Percentiles rank a stretch among this genome's conserved stretches.
These are phyloP conservation scores for Globisporangium echinulatum DNA, from an alignment of 352 stramenopile species.

Conservation along the genomic window DNA sequence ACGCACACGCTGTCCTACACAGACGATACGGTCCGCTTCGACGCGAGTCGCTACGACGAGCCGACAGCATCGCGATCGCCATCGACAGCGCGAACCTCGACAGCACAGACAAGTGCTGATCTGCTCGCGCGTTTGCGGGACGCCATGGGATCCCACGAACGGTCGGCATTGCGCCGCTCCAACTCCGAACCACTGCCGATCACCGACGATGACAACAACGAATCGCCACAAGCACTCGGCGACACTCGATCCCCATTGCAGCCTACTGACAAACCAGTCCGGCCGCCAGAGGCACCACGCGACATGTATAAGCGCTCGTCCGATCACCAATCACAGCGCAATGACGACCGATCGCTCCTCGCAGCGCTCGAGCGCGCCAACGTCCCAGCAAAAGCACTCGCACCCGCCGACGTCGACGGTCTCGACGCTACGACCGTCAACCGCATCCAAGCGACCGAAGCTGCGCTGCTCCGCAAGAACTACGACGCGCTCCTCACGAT, in stretches of 20 bases:
- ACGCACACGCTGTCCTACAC: too few species aligned
- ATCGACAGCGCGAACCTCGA: not conserved
- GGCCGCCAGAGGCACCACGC: too few species aligned
- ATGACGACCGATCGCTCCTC: not conserved
- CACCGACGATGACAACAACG: slow-evolving; percentile 3
- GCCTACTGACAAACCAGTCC: too few species aligned
- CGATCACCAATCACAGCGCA: not conserved
- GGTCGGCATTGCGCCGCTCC: slow-evolving; percentile 1
- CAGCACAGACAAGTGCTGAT: slow-evolving; percentile 8
- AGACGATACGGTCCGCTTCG: not conserved
- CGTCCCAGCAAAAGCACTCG: slow-evolving; percentile 22
- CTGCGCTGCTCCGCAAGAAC: slow-evolving; percentile 62
- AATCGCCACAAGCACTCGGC: not conserved
- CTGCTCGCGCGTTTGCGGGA: slow-evolving; percentile 5
- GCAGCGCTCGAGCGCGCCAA: slow-evolving; percentile 14
- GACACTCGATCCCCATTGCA: too few species aligned
- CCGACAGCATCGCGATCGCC: not conserved
- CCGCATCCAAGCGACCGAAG: slow-evolving; percentile 54
- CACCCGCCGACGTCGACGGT: slow-evolving; percentile 43
- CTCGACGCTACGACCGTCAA: slow-evolving; percentile 41
- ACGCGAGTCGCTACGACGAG: not conserved
- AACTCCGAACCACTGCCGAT: slow-evolving; percentile 12
- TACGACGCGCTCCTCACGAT: slow-evolving; percentile 74
- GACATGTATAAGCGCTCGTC: too few species aligned
- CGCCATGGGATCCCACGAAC: slow-evolving; percentile 6